A percentile compares a stretch with the other conserved stretches of the same genome.
Conservation (phyloP, 345 rosid genomes). For the Hibiscus trionum region DNA sequence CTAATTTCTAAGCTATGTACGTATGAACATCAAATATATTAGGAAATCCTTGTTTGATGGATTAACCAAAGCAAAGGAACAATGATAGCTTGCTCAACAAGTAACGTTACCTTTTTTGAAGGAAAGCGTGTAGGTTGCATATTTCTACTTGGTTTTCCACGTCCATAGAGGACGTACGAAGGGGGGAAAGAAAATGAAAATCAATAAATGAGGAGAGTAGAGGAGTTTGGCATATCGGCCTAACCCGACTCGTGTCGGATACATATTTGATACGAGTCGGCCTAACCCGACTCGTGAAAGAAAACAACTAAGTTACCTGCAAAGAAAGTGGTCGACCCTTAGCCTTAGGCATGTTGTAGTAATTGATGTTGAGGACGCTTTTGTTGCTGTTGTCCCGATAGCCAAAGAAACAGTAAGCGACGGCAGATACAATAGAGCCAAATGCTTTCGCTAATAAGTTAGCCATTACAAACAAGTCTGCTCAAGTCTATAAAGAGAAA, state of each 20-base stretch:
- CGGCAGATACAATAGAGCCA: slow-evolving; percentile 44
- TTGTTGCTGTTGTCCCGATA: slow-evolving; percentile 22
- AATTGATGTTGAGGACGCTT: slow-evolving; percentile 15
- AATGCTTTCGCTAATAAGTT: slow-evolving; percentile 38
- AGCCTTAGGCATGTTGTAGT: slow-evolving; percentile 52
- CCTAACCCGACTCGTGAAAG: too few relatives aligned
- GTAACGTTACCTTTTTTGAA: not conserved
- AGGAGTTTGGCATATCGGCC: too few relatives aligned
- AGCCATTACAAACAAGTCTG: slow-evolving; percentile 32
- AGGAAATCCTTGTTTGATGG: too few relatives aligned
- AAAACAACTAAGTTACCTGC: slow-evolving; percentile 28
- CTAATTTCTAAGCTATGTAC: too few relatives aligned
- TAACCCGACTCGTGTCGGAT: too few relatives aligned
- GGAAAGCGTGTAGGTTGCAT: too few relatives aligned
- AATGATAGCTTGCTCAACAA: not conserved
- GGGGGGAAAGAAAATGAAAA: too few relatives aligned
- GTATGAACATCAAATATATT: too few relatives aligned
- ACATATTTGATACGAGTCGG: too few relatives aligned
- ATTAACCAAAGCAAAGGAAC: not conserved
- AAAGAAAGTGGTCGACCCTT: slow-evolving; percentile 75
- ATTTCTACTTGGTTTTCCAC: too few relatives aligned
- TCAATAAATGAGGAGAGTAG: too few relatives aligned
- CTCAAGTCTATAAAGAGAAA: slow-evolving; percentile 18
- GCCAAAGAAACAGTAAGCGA: slow-evolving; percentile 50
- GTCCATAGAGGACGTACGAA: too few relatives aligned